Base-by-base conservation (phyloP, 805 yeast species). In the Brettanomyces nanus region DNA sequence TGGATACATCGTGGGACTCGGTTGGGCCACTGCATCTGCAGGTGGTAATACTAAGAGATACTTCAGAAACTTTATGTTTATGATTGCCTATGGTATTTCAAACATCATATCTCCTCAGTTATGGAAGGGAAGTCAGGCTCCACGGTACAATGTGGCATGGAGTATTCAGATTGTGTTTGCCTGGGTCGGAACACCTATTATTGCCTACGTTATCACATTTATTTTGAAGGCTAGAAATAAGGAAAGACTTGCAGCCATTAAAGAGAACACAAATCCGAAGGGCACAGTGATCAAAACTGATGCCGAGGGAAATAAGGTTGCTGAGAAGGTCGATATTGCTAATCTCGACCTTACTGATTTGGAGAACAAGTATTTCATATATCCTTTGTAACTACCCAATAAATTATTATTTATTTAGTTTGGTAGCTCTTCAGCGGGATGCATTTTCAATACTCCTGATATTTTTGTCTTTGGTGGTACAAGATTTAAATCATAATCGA, bases 81-180 rank as follows among this genome's bases (percentile, higher is more conserved):
- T 70, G 69, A 58, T 63, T 21, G 64, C 65, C 13, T 73, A 66
- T 39, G 62, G 70, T 42, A 51, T 73, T 29, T 61, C 72, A 20
- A 73, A 73, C 43, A 61, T 73, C 17, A 65, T 72, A 20, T 68
- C 74, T 5, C 77, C 80, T 4, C 79, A 73, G 49, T 45, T 73
- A 18, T 74, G 77, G 73, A 61, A 64, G 45, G 56, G 48, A 6
- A 52, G 47, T n/a, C 69, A 68, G 44, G 62, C 66, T 6, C 79
- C 80, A 34, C 54, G 66, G 40, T 69, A 62, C 45, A 42, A 52
- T 13, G 61, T 66, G 2, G 69, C 73, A 7, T 65, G 77, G 77
- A 54, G 67, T 37, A 71, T 70, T 13, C 77, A 71, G 47, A 68
- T 72, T 32, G 71, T 69, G 6, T 48, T 69, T 15, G 61, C 70